These are phyloP conservation scores for Phytopythium litorale DNA, from an alignment of 352 stramenopile species.

Conservation along the genomic window DNA sequence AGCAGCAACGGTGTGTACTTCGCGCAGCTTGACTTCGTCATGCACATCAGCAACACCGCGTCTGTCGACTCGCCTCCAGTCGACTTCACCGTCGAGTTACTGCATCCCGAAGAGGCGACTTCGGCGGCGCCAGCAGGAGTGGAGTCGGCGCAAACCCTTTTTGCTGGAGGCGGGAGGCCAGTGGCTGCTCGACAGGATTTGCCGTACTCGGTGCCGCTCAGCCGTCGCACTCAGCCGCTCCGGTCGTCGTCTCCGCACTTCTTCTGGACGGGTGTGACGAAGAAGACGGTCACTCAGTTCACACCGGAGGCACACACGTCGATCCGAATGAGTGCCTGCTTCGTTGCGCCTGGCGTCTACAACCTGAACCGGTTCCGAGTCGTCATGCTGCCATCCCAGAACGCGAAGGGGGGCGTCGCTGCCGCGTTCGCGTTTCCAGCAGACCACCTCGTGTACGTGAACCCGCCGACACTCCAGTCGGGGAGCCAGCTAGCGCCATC, in stretches of 20 bases:
- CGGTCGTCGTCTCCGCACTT: constrained; percentile 50
- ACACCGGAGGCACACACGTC: constrained; percentile 33
- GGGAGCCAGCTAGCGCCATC: background rate
- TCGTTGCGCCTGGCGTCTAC: constrained; percentile 68
- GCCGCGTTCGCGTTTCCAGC: constrained; percentile 62
- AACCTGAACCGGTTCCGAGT: constrained; percentile 83
- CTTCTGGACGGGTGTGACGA: constrained; percentile 78
- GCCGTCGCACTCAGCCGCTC: background rate
- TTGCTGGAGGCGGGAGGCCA: background rate
- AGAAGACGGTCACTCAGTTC: constrained; percentile 59
- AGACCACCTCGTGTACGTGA: constrained; percentile 77
- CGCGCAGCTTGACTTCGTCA: constrained; percentile 64
- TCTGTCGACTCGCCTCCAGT: constrained; percentile 42
- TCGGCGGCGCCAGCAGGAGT: background rate
- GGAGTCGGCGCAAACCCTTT: background rate
- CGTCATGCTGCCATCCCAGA: constrained; percentile 26
- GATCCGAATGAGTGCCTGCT: constrained; percentile 71
- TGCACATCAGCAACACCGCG: constrained; percentile 75
- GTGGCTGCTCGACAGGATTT: background rate
- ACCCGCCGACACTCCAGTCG: constrained; percentile 8
- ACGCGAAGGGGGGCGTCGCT: background rate
- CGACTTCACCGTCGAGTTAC: constrained; percentile 75
- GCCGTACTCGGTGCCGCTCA: constrained; percentile 7
- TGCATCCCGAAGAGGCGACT: constrained; percentile 58
- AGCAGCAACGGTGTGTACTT: constrained; percentile 26